Evolutionary conservation across 2,329 filamentous ascomycete species (phyloP).

Genomic region (Cadophora sp.): DNA sequence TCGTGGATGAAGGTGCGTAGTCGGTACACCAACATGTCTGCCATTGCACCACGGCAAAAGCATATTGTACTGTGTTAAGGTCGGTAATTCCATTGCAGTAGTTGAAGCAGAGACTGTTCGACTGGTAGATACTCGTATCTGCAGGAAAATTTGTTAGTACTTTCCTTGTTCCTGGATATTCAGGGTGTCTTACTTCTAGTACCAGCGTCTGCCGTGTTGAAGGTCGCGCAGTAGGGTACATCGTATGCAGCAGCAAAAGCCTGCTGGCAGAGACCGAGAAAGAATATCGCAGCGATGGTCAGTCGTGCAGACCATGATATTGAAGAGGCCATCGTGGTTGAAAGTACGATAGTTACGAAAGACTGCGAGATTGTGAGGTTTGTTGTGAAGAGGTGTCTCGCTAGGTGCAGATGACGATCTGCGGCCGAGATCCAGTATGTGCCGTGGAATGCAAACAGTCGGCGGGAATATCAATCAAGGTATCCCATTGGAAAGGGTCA

Average conservation of each 20-base stretch:
- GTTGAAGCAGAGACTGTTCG: slow-evolving; percentile 71
- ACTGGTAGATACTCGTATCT: slow-evolving; percentile 67
- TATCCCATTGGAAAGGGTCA: slow-evolving; percentile 38
- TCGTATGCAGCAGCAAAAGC: slow-evolving; percentile 28
- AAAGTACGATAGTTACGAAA: neutral
- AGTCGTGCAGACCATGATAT: slow-evolving; percentile 32
- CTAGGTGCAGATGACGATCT: slow-evolving; percentile 24
- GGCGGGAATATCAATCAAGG: slow-evolving; percentile 36
- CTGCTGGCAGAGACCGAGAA: slow-evolving; percentile 26
- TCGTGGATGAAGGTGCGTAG: slow-evolving; percentile 61
- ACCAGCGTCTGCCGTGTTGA: slow-evolving; percentile 53
- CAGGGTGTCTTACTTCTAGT: slow-evolving; percentile 49
- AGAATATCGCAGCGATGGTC: slow-evolving; percentile 33
- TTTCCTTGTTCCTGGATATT: neutral
- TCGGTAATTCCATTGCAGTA: slow-evolving; percentile 53
- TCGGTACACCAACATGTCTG: slow-evolving; percentile 78
- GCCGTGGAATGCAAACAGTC: slow-evolving; percentile 32
- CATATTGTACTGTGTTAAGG: slow-evolving; percentile 51
- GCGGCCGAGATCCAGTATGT: slow-evolving; percentile 4
- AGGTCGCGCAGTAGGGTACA: slow-evolving; percentile 51
- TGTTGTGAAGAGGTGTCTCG: slow-evolving; percentile 24
- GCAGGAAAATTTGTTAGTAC: slow-evolving; percentile 27
- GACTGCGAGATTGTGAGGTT: slow-evolving; percentile 12
- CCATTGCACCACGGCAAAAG: slow-evolving; percentile 72
- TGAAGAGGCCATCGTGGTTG: slow-evolving; percentile 20